These are phyloP conservation scores for Golubevia sp. DNA, from an alignment of 1,284 basidiomycete genomes.

Conservation along the genomic window DNA sequence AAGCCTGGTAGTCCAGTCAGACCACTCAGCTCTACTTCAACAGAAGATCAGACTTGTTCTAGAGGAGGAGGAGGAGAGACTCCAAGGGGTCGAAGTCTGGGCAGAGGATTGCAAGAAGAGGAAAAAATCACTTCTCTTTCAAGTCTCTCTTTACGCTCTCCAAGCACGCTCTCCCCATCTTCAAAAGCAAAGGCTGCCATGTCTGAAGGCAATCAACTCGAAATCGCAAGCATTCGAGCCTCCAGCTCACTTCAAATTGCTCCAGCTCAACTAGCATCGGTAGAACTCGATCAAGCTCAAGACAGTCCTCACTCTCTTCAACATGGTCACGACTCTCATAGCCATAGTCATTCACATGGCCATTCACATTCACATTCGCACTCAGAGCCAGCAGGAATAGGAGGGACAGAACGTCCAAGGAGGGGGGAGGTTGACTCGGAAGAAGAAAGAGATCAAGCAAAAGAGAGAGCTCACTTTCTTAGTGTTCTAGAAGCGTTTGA, in stretches of 20 bases:
- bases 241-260: background rate
- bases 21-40: background rate
- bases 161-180: no score
- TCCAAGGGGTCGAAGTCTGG: background rate
- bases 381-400: no score
- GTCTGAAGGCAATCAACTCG: no score
- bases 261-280: background rate
- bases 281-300: background rate
- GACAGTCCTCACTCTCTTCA: background rate
- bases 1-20: no score
- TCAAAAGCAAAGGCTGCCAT: background rate
- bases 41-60: background rate
- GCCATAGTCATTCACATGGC: background rate
- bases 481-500: constrained; percentile 48
- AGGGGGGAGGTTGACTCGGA: background rate
- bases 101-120: background rate
- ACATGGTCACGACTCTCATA: background rate
- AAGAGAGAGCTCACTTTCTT: constrained; percentile 46
- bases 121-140: no score
- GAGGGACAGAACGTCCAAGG: background rate
- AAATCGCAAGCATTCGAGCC: background rate
- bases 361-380: no score
- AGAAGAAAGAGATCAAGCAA: constrained; percentile 1
- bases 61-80: no score
- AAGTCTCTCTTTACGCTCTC: no score